Evolutionary conservation across 371 early-diverging fungal genomes (phyloP).

Genomic region (Phascolomyces articulosus): DNA sequence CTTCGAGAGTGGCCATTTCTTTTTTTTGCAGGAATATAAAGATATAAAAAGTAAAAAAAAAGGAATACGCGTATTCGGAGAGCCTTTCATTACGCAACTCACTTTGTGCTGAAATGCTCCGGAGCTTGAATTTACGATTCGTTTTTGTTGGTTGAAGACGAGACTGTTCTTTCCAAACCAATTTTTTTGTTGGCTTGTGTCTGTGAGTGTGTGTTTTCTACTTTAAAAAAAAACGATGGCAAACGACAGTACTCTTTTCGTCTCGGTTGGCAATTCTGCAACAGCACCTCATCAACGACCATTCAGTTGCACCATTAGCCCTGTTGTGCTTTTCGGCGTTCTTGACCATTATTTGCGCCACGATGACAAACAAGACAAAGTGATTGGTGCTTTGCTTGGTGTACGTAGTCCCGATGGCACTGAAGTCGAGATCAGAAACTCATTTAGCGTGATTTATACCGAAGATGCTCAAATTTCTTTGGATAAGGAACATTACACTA

Average conservation of each 20-base stretch:
- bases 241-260: conserved; percentile 26
- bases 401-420: conserved; percentile 83
- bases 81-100: too few relatives aligned
- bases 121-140: too few relatives aligned
- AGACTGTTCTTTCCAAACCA: too few relatives aligned
- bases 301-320: conserved; percentile 70
- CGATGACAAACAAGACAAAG: conserved; percentile 78
- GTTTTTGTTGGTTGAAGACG: too few relatives aligned
- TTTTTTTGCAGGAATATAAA: conserved; percentile 3
- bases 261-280: conserved; percentile 37
- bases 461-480: conserved; percentile 71
- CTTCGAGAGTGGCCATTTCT: conserved; percentile 66
- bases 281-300: conserved; percentile 59
- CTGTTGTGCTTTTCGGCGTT: conserved; percentile 90
- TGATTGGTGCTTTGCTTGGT: conserved; percentile 90
- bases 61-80: conserved; percentile 2
- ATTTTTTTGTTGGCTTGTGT: too few relatives aligned
- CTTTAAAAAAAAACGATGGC: neutral
- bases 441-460: conserved; percentile 84
- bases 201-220: neutral
- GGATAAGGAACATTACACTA: conserved; percentile 89
- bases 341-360: conserved; percentile 92
- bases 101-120: too few relatives aligned
- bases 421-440: conserved; percentile 86
- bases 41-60: neutral